A percentile compares a stretch with the other conserved stretches of the same genome.
phyloP scores from a whole-genome alignment of 108 stramenopile species.

The Pseudonitzschia pungens region DNA sequence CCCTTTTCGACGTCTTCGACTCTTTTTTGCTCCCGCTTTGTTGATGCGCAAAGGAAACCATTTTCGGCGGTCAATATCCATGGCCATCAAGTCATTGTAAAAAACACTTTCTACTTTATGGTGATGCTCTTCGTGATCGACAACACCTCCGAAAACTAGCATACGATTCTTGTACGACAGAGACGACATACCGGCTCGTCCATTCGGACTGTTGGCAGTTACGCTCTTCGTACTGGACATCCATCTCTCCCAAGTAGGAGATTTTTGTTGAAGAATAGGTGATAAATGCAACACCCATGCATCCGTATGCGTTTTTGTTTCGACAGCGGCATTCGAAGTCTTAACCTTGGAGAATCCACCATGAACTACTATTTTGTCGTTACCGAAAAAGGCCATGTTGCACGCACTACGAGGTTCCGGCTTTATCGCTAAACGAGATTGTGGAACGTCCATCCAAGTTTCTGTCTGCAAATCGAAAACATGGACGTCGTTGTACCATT shows the following conservation, averaged over 20 bases:
- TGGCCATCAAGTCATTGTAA: conserved; percentile 84
- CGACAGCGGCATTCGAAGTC: conserved; percentile 32
- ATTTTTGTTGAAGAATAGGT: conserved; percentile 54
- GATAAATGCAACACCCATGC: conserved; percentile 82
- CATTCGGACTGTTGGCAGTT: conserved; percentile 44
- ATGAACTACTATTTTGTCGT: conserved; percentile 67
- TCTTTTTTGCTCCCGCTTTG: conserved; percentile 36
- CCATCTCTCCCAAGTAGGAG: conserved; percentile 82
- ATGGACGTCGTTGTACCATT: conserved; percentile 83
- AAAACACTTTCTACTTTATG: conserved; percentile 79
- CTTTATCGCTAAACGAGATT: conserved; percentile 62
- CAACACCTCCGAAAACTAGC: conserved; percentile 86
- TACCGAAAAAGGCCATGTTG: conserved; percentile 56
- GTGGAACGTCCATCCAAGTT: conserved; percentile 79
- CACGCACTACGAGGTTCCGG: conserved; percentile 84
- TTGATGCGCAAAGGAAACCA: conserved; percentile 84
- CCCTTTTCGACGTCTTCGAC: conserved; percentile 34
- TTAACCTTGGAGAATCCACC: conserved; percentile 88
- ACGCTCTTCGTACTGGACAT: conserved; percentile 60
- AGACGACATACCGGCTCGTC: conserved; percentile 70
- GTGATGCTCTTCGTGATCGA: conserved; percentile 75
- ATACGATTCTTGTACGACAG: conserved; percentile 59
- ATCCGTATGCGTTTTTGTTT: conserved; percentile 81
- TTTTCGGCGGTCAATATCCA: conserved; percentile 80
- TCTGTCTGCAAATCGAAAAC: conserved; percentile 79